Conservation (phyloP, 2,329 filamentous ascomycete genomes). For the Pseudonectria buxi region DNA sequence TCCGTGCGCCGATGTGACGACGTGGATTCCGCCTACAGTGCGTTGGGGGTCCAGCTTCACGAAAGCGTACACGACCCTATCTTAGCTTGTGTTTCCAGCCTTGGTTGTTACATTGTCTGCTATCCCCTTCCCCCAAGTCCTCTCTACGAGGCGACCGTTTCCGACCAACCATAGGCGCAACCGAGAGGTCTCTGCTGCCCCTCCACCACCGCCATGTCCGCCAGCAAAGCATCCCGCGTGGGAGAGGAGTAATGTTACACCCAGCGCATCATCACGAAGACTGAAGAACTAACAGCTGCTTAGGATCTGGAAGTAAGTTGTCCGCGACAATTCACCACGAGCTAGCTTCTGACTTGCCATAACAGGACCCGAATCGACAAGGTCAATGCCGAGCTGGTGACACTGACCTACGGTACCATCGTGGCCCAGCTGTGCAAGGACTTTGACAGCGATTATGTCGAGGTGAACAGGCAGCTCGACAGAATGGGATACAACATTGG, state of each 20-base stretch:
- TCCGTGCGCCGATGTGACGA: slow-evolving; percentile 15
- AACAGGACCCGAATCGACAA: slow-evolving; percentile 88
- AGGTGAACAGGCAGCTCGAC: slow-evolving; percentile 96
- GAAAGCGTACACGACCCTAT: not conserved
- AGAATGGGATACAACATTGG: slow-evolving; percentile 99
- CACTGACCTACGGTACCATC: slow-evolving; percentile 94
- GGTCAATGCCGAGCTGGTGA: slow-evolving; percentile 95
- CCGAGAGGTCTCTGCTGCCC: not conserved
- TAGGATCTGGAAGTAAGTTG: slow-evolving; percentile 87
- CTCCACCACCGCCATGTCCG: slow-evolving; percentile 38
- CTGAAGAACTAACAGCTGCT: slow-evolving; percentile 23
- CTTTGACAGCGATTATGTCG: slow-evolving; percentile 85
- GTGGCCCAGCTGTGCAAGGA: slow-evolving; percentile 95
- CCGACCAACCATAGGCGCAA: not conserved
- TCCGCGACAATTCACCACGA: not conserved
- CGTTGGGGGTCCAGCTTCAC: slow-evolving; percentile 9
- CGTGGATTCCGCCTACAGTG: slow-evolving; percentile 3
- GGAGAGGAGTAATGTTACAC: slow-evolving; percentile 51
- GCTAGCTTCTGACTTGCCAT: slow-evolving; percentile 8
- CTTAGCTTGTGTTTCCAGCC: no score
- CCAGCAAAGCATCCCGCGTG: slow-evolving; percentile 54
- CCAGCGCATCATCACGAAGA: slow-evolving; percentile 3
- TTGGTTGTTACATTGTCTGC: no score
- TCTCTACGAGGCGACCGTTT: no score
- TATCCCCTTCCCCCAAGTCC: no score